Base-by-base conservation (phyloP, 2,329 filamentous ascomycete genomes). In the Fusarium incarnatum region DNA sequence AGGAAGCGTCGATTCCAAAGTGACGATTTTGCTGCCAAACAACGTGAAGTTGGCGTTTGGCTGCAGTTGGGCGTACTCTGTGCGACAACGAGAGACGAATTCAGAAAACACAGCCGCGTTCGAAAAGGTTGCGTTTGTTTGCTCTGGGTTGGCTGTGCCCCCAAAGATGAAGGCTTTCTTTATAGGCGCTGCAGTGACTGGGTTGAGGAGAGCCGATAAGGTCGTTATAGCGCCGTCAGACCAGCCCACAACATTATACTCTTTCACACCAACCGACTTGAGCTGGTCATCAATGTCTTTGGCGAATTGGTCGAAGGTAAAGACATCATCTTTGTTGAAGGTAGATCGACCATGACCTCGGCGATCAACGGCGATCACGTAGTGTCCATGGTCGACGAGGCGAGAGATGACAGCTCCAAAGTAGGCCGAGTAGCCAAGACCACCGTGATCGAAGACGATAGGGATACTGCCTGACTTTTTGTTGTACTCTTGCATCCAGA, bases 401-500 rank as follows among this genome's bases (percentile, higher is more conserved):
- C 73, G 71, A 16, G 70, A 69, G 67, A 82, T 81, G 47, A 82
- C 80, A 48, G 76, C 67, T 55, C 76, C 80, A 47, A 81, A 82
- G 62, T 82, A 82, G 13, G 79, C 79, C 13, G 79, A 82, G 73
- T 81, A 81, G 25, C 80, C 80, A 28, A 83, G 77, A 25, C 81
- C 81, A 32, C 81, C 81, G 67, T 81, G 79, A 45, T 81, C 73
- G 59, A 83, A 71, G 58, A 83, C 77, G 5, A 83, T 74, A 8
- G 81, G 80, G 0, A 75, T 68, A 16, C 74, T 73, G 37, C 76
- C 76, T 5, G 76, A 74, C 10, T 72, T 48, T 30, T 79, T 74
- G 57, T 81, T 82, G 75, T 82, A 83, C 69, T 80, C 77, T 63
- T 81, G 80, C 71, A 76, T 78, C 81, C 81, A 83, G 22, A 83